phyloP scores from a whole-genome alignment of 768 basidiomycete genomes.

The Lepiota subincarnata region DNA sequence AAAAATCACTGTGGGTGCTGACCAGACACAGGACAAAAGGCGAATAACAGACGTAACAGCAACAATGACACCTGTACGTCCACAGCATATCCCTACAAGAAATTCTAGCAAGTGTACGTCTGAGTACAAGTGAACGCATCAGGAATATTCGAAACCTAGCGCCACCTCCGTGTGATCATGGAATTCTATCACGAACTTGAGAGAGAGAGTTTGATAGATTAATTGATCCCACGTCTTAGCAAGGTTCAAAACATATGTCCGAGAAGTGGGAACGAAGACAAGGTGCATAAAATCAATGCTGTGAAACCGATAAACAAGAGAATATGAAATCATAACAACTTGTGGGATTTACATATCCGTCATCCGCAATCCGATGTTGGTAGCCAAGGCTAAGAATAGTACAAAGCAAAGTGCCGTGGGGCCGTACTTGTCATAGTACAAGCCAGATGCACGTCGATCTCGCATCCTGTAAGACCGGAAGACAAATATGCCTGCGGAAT shows the following conservation, averaged over 20 bases:
- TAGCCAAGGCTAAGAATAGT: conserved; percentile 63
- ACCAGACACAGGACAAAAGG: too few species aligned
- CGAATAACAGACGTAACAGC: too few species aligned
- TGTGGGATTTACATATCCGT: conserved; percentile 43
- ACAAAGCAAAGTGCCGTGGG: conserved; percentile 72
- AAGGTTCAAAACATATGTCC: background rate
- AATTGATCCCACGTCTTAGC: background rate
- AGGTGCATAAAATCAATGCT: too few species aligned
- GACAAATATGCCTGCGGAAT: conserved; percentile 78
- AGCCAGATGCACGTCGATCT: conserved; percentile 65
- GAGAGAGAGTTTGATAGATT: conserved; percentile 6
- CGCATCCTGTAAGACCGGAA: conserved; percentile 70
- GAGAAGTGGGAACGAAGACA: background rate
- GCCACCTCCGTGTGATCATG: background rate
- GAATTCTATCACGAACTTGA: too few species aligned
- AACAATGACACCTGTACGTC: too few species aligned
- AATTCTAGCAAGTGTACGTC: too few species aligned
- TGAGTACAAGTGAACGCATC: background rate
- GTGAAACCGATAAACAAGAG: background rate
- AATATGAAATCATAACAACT: conserved; percentile 3
- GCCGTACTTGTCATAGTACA: conserved; percentile 89
- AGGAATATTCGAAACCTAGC: background rate
- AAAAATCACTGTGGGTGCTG: too few species aligned
- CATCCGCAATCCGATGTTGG: conserved; percentile 71
- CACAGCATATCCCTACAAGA: too few species aligned